Evolutionary conservation across 2,329 filamentous ascomycete species (phyloP), one percentile per base, ranked within the genome.

Genomic region (Setomelanomma holmii): DNA sequence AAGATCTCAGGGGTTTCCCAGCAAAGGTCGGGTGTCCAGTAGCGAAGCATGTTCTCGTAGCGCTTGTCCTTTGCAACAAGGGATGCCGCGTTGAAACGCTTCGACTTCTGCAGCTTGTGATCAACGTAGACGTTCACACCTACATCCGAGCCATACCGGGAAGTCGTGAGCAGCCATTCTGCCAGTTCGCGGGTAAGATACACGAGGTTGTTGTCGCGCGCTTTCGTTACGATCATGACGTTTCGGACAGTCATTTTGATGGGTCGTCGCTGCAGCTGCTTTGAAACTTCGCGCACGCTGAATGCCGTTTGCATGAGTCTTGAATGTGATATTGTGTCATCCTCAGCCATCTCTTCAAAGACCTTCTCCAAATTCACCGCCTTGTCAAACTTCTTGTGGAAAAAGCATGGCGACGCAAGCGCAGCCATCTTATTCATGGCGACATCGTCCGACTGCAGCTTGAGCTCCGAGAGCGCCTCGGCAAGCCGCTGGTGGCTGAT

Each of bases 71-170:
- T 85, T 38, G 86, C 85, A 5, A 93, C 64, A 48, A 99, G 82
- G 23, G 86, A 85, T 4, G 86, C 77, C 1, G 90, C 86, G 66
- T 93, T 87, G 73, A 99, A 99, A 45, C 95, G 89, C 74, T 91
- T 93, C 4, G 92, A 96, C 66, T 87, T 87, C 66, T 87, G 87
- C 55, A 99, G 82, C 78, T 99, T 98, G 60, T 92, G 90, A 75
- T 99, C 95, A n/a, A 99, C 95, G 71, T 96, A 98, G 59, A 99
- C 95, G 66, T 93, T 96, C 47, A 99, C 89, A 12, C 95, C 95
- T n/a, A 95, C 73, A 56, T 95, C 88, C 47, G 86, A 91, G 38
- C 91, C 91, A 72, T 99, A 96, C 41, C 95, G 86, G 11, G 95
- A 92, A 2, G 92, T 97, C 55, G 84, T 85, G 54, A 99, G 84